Evolutionary conservation across 257 asterid species (phyloP).

Genomic region (Solanum dulcamara): DNA sequence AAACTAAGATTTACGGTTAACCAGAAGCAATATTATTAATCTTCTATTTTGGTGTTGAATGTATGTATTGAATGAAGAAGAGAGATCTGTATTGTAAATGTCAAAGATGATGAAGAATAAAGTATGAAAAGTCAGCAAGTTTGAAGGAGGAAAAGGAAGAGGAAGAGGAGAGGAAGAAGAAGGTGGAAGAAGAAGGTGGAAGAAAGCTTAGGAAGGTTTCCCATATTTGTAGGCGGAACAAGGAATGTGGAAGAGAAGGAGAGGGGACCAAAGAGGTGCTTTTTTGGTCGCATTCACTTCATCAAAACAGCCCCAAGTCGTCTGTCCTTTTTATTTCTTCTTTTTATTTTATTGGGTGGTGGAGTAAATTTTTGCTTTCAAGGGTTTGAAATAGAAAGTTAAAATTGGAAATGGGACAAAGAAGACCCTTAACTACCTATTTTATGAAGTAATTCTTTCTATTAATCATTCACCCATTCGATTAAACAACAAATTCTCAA

Average conservation of each 20-base stretch:
- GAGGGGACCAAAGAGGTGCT: constrained; percentile 5
- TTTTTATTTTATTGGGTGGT: not conserved
- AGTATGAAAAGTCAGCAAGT: constrained; percentile 1
- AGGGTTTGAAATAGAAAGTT: too few species aligned
- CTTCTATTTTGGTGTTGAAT: not conserved
- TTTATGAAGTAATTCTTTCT: too few species aligned
- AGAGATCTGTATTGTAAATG: not conserved
- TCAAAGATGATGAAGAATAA: not conserved
- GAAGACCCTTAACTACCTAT: too few species aligned
- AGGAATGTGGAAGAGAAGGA: not conserved
- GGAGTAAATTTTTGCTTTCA: too few species aligned
- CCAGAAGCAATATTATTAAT: not conserved
- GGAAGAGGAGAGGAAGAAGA: not conserved
- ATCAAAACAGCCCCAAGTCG: constrained; percentile 2
- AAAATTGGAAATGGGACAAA: too few species aligned
- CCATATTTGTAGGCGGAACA: constrained; percentile 14
- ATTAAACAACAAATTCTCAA: too few species aligned
- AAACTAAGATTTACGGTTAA: not conserved
- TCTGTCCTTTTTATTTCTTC: not conserved
- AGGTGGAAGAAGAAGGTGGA: constrained; percentile 6
- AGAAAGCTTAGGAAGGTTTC: constrained; percentile 7
- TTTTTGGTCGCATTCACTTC: constrained; percentile 24
- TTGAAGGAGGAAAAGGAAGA: not conserved
- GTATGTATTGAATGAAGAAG: not conserved
- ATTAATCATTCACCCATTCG: too few species aligned